Conservation (phyloP, 768 basidiomycete genomes). For the Pulveroboletus sp. region DNA sequence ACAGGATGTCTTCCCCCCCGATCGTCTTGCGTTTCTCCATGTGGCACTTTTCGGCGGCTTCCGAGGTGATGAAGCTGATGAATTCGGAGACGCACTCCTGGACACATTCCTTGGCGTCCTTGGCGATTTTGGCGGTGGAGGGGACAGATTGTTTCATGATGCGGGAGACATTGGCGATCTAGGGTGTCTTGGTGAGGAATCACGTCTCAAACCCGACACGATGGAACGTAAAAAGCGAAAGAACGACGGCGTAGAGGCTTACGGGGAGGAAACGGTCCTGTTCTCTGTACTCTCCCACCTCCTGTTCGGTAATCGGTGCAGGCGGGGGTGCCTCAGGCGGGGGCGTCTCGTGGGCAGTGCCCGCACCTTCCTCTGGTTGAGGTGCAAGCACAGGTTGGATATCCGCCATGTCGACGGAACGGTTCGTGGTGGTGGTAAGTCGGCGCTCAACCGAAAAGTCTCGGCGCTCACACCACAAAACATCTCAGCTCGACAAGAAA, state of each 20-base stretch:
- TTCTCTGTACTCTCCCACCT: conserved; percentile 91
- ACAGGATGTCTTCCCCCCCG: conserved; percentile 93
- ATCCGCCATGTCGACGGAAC: conserved; percentile 24
- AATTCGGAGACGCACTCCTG: conserved; percentile 99
- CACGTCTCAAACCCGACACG: neutral
- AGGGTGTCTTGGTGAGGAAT: neutral
- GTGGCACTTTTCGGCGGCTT: conserved; percentile 92
- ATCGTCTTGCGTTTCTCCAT: conserved; percentile 97
- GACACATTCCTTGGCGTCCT: conserved; percentile 97
- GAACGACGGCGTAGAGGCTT: neutral
- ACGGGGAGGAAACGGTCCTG: conserved; percentile 96
- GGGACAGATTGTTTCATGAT: conserved; percentile 96
- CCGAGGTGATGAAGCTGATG: conserved; percentile 95
- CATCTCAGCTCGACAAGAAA: neutral
- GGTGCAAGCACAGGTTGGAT: conserved; percentile 37
- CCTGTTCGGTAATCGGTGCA: conserved; percentile 81
- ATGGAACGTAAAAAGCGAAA: neutral
- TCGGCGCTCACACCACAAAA: neutral
- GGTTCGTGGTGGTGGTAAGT: neutral
- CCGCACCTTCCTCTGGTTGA: conserved; percentile 36
- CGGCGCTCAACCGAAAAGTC: neutral
- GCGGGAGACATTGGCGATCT: conserved; percentile 95
- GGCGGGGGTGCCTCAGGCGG: conserved; percentile 48
- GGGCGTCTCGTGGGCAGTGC: conserved; percentile 23
- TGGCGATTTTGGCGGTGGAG: conserved; percentile 88